phyloP scores from a whole-genome alignment of 495 filamentous ascomycete genomes.

The Tuber microsphaerosporum region DNA sequence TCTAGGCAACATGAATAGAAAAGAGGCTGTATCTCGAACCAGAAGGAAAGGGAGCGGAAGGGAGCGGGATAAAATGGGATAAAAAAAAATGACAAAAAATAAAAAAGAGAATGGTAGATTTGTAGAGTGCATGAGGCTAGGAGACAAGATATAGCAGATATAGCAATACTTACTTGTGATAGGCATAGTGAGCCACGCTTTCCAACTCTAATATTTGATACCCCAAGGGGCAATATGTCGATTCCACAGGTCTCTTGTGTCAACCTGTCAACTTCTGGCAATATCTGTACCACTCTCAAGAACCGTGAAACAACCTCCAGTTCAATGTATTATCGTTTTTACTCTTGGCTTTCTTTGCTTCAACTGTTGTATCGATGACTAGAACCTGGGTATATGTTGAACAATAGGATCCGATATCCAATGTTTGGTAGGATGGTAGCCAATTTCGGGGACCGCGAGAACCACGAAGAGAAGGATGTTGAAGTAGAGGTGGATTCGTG shows the following conservation, averaged over 20 bases:
- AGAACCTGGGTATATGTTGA: conserved; percentile 17
- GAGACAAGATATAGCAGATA: conserved; percentile 21
- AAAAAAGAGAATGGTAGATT: conserved; percentile 22
- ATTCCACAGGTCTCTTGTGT: conserved; percentile 16
- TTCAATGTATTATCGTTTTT: conserved; percentile 14
- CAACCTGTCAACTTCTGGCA: conserved; percentile 25
- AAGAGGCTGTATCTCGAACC: background rate
- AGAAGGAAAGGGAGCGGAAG: conserved; percentile 11
- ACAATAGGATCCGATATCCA: conserved; percentile 18
- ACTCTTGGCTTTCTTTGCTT: conserved; percentile 11
- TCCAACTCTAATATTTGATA: conserved; percentile 35
- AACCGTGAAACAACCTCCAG: conserved; percentile 16
- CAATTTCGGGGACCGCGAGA: conserved; percentile 18
- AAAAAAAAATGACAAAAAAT: conserved; percentile 15
- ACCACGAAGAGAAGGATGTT: conserved; percentile 19
- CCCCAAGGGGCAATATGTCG: conserved; percentile 28
- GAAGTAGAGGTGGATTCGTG: conserved; percentile 23
- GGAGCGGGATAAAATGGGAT: conserved; percentile 20
- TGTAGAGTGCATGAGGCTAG: conserved; percentile 21
- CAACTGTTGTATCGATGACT: conserved; percentile 4
- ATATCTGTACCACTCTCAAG: conserved; percentile 12
- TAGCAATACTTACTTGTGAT: conserved; percentile 43
- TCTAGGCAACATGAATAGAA: conserved; percentile 21
- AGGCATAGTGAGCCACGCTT: conserved; percentile 39
- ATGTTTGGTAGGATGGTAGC: conserved; percentile 23